Base-by-base conservation (phyloP, 805 yeast genomes). In the Metschnikowia koreensis region DNA sequence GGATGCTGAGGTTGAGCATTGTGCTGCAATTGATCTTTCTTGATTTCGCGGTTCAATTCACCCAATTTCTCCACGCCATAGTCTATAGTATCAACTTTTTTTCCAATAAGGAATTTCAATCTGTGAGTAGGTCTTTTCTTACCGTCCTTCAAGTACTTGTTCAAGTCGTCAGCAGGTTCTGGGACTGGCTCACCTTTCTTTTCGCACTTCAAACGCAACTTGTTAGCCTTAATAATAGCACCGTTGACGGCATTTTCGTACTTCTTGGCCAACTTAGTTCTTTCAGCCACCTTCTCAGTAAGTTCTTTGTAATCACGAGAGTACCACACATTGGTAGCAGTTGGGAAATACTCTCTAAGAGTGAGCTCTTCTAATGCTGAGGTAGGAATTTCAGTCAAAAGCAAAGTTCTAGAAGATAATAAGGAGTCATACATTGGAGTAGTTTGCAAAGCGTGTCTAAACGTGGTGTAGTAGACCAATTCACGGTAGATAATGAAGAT, bases 61-160 rank as follows among this genome's bases (percentile, higher is more conserved):
- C 84, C 86, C 47, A 92, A 69, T 60, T 79, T 79, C 57, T 83
- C 83, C 47, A 81, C 77, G 55, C 87, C 83, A 64, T 90, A 87
- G 47, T 85, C 81, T 63, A 93, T 80, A 34, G 97, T 87, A 61
- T 86, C 86, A 50, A 92, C 97, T 71, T 92, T 92, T 70, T 87
- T 70, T 53, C 97, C 96, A 60, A 86, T 76, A 52, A 87, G 69
- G 51, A 82, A 83, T 62, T 81, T 81, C 61, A 90, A 77, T 57
- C 81, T 81, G 69, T 89, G 93, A 34, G 89, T 85, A 44, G 97
- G 97, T 60, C 93, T 81, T 74, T 90, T 91, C 59, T 73, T 73
- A 39, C 76, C 77, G 53, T 73, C 76, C 69, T 87, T 86, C 55
- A 90, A 82, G 66, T 88, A 90, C 41, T 82, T 75, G 55, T 77